Conservation (phyloP, 768 basidiomycete species). For the Tylopilus sp. region DNA sequence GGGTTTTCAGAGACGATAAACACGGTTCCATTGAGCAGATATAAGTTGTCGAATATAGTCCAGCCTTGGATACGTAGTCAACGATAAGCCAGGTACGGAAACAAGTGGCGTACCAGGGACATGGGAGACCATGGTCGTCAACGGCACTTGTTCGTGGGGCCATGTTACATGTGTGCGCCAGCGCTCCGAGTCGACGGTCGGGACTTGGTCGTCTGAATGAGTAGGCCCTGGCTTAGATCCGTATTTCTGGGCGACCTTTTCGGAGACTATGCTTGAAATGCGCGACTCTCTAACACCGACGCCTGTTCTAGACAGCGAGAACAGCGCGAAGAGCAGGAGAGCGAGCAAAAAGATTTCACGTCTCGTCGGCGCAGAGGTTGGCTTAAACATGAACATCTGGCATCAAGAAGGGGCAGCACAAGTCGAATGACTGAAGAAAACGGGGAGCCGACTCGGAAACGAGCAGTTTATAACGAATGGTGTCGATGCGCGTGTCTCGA, state of each 20-base stretch:
- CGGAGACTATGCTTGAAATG: conserved; percentile 5
- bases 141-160: conserved; percentile 40
- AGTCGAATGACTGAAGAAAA: too few species aligned
- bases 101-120: conserved; percentile 52
- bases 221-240: not conserved
- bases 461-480: not conserved
- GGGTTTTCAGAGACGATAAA: conserved; percentile 80
- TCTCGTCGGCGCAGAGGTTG: conserved; percentile 44
- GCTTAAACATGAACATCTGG: conserved; percentile 21
- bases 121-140: conserved; percentile 71
- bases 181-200: conserved; percentile 17
- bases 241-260: conserved; percentile 4
- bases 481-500: too few species aligned
- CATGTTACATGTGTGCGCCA: conserved; percentile 40
- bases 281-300: conserved; percentile 3
- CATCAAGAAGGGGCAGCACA: not conserved
- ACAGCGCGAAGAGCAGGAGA: conserved; percentile 44
- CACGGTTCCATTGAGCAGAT: conserved; percentile 75
- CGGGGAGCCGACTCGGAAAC: too few species aligned
- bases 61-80: conserved; percentile 53
- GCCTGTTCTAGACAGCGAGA: conserved; percentile 39
- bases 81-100: not conserved
- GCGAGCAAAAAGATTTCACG: conserved; percentile 54
- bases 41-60: conserved; percentile 86
- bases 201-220: conserved; percentile 7